Conservation (phyloP, 495 filamentous ascomycete species). For the Bacidia rubella region DNA sequence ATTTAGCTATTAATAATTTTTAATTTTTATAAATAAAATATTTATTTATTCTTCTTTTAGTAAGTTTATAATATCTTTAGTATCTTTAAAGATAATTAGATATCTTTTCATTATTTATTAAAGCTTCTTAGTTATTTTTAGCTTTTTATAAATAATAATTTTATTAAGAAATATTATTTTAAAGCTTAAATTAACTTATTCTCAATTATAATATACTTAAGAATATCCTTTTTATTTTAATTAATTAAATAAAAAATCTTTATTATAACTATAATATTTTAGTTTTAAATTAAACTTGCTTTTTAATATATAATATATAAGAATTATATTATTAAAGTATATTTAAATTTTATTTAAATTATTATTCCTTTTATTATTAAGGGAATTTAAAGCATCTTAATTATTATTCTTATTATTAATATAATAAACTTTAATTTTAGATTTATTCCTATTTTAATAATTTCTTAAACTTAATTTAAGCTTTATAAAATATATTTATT, state of each 20-base stretch:
- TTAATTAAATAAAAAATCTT: not conserved
- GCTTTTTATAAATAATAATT: not conserved
- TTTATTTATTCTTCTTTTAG: not conserved
- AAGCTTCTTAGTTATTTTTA: not conserved
- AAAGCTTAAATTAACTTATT: not conserved
- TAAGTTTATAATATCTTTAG: not conserved
- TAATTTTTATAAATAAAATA: not conserved
- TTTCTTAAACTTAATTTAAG: constrained; percentile 2
- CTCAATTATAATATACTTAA: not conserved
- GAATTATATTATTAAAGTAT: not conserved
- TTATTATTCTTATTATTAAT: not conserved
- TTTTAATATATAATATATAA: not conserved
- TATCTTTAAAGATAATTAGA: constrained; percentile 1
- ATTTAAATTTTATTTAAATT: not conserved
- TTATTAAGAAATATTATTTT: not conserved
- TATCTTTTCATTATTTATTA: not conserved
- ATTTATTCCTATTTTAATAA: not conserved
- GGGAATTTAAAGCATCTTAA: not conserved
- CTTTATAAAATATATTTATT: constrained; percentile 9
- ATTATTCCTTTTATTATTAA: not conserved
- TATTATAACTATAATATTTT: not conserved
- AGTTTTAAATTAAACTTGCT: not conserved
- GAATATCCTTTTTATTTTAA: not conserved
- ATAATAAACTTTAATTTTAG: not conserved
- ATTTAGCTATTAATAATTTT: not conserved